phyloP scores from a whole-genome alignment of 192 early-diverging fungal species.

The Pecoramyces ruminantium region DNA sequence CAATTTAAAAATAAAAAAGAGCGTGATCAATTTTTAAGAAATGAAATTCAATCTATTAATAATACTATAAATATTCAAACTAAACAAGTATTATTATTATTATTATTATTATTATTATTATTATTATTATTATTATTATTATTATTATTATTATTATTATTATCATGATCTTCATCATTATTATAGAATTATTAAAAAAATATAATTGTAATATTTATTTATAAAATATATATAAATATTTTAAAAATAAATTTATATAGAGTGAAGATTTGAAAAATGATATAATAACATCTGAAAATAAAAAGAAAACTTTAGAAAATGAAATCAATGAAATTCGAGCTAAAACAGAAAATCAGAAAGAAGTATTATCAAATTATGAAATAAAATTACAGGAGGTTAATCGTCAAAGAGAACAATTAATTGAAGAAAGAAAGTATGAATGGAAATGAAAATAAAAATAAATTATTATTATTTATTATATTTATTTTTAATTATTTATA shows the following conservation, averaged over 20 bases:
- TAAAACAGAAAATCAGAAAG: constrained; percentile 4
- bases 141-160: too few relatives aligned
- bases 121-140: too few relatives aligned
- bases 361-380: background rate
- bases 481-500: too few relatives aligned
- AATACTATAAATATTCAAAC: constrained; percentile 25
- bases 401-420: constrained; percentile 24
- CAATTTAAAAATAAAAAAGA: constrained; percentile 55
- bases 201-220: too few relatives aligned
- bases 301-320: constrained; percentile 16
- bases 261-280: constrained; percentile 12
- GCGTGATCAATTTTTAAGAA: constrained; percentile 59
- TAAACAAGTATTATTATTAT: constrained; percentile 39
- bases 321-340: constrained; percentile 17
- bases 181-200: too few relatives aligned
- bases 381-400: background rate
- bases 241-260: too few relatives aligned
- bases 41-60: constrained; percentile 51
- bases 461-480: too few relatives aligned
- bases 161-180: too few relatives aligned
- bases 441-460: too few relatives aligned
- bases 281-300: constrained; percentile 18
- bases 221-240: too few relatives aligned
- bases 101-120: too few relatives aligned
- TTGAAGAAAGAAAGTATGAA: constrained; percentile 59